Conservation (phyloP, 139 green algal genomes). For the Chlorella ohadii region DNA sequence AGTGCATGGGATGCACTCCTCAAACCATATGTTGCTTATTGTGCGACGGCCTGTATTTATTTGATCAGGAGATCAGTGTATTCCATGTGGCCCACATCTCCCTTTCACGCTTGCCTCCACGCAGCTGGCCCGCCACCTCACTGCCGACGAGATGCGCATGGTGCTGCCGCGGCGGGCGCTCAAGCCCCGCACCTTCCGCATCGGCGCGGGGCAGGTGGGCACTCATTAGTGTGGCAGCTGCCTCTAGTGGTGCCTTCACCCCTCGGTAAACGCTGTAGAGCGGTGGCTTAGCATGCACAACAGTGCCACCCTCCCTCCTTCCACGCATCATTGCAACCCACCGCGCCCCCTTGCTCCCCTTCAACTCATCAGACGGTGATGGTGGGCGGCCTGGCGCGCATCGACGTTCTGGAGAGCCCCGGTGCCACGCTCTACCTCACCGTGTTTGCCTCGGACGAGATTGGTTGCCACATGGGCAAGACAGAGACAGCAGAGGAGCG, state of each 20-base stretch:
- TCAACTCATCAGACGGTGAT: slow-evolving; percentile 59
- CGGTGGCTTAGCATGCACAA: too few species aligned
- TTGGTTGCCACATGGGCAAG: slow-evolving; percentile 87
- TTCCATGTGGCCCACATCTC: too few species aligned
- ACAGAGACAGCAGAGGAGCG: slow-evolving; percentile 77
- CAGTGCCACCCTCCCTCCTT: too few species aligned
- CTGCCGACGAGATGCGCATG: slow-evolving; percentile 79
- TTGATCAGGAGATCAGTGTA: neutral
- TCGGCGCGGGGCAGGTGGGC: slow-evolving; percentile 57
- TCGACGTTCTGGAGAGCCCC: slow-evolving; percentile 84
- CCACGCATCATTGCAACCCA: neutral
- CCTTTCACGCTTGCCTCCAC: neutral
- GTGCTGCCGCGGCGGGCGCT: slow-evolving; percentile 76
- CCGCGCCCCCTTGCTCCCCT: neutral
- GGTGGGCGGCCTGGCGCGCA: slow-evolving; percentile 87
- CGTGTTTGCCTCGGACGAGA: slow-evolving; percentile 78
- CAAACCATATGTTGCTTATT: too few species aligned
- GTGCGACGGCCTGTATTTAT: neutral
- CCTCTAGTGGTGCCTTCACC: too few species aligned
- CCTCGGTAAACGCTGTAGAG: too few species aligned
- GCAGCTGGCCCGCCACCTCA: slow-evolving; percentile 53
- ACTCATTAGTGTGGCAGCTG: neutral
- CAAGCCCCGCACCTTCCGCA: slow-evolving; percentile 89
- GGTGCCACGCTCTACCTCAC: slow-evolving; percentile 94
- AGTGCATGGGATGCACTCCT: too few species aligned